Evolutionary conservation across 202 grass and related monocot species (phyloP).

Genomic region (Schoenoplectus tabernaemontani): DNA sequence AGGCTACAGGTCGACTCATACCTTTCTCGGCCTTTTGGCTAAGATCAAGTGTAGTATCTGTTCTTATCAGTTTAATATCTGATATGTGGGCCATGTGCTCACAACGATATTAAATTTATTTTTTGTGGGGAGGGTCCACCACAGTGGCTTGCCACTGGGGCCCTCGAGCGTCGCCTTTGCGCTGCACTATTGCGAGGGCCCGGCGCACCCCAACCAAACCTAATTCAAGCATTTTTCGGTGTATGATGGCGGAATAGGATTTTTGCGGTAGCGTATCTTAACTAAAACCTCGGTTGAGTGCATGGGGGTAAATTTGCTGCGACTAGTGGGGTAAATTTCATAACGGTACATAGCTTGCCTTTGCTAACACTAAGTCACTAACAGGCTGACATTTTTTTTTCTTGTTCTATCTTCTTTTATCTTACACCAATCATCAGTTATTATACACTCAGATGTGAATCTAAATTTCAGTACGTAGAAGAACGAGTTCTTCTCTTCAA

Average conservation of each 20-base stretch:
- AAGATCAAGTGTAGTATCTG: constrained; percentile 65
- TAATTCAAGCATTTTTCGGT: neutral
- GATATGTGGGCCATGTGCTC: constrained; percentile 46
- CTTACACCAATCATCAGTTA: neutral
- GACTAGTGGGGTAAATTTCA: too few species aligned
- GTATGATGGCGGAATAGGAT: too few species aligned
- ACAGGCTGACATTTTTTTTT: too few species aligned
- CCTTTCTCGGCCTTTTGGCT: constrained; percentile 69
- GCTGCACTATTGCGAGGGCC: constrained; percentile 28
- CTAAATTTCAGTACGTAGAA: constrained; percentile 37
- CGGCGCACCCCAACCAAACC: constrained; percentile 32
- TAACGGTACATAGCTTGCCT: too few species aligned
- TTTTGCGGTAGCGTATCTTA: too few species aligned
- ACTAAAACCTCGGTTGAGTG: too few species aligned
- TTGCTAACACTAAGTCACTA: too few species aligned
- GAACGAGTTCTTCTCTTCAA: constrained; percentile 52
- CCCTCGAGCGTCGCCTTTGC: constrained; percentile 15
- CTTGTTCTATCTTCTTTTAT: neutral
- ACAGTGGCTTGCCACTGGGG: constrained; percentile 32
- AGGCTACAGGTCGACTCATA: neutral
- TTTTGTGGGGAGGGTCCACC: constrained; percentile 25
- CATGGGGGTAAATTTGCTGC: too few species aligned
- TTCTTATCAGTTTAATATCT: constrained; percentile 75
- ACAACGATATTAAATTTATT: constrained; percentile 59
- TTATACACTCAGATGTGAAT: neutral